Evolutionary conservation across 163 green algal genomes (phyloP), one percentile per base, ranked within the genome.

Genomic region (Prototheca cutis): DNA sequence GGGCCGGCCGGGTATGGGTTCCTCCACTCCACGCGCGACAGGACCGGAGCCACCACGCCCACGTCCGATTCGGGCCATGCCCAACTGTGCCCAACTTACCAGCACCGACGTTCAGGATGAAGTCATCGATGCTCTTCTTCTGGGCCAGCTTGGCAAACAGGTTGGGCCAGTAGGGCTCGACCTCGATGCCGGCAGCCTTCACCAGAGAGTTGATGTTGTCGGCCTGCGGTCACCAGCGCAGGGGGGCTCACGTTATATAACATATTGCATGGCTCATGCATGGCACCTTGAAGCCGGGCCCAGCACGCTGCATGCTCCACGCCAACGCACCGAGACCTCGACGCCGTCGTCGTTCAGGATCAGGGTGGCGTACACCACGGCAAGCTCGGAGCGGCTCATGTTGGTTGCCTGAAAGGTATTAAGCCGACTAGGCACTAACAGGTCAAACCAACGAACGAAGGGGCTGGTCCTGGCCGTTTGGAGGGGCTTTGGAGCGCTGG

Each of bases 71-170:
- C n/a, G n/a, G n/a, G n/a, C n/a, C n/a, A n/a, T n/a, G n/a, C n/a
- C n/a, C n/a, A n/a, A n/a, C n/a, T n/a, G n/a, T n/a, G n/a, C n/a
- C n/a, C n/a, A 13, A 57, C 28, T 18, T 18, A 57, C 51, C 51
- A 24, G 29, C 48, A 33, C 91, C 91, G 31, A 97, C 86, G 83
- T 97, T 97, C 71, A 75, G 79, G 81, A 98, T 95, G 62, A 98
- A 76, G 74, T 97, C 89, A 23, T 28, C 29, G 34, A 98, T 79
- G 69, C 48, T 80, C 78, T 90, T 96, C 74, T 90, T 96, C 70
- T 87, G 78, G 47, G 95, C 90, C 42, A 98, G 79, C 86, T 95
- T 97, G 74, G 87, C 88, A 68, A 97, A 98, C 65, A 98, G 83
- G 55, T 49, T 53, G 53, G 91, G 84, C 90, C 89, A 97, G 89